phyloP scores from a whole-genome alignment of 2,329 filamentous ascomycete species.

The Grosmannia huntii region DNA sequence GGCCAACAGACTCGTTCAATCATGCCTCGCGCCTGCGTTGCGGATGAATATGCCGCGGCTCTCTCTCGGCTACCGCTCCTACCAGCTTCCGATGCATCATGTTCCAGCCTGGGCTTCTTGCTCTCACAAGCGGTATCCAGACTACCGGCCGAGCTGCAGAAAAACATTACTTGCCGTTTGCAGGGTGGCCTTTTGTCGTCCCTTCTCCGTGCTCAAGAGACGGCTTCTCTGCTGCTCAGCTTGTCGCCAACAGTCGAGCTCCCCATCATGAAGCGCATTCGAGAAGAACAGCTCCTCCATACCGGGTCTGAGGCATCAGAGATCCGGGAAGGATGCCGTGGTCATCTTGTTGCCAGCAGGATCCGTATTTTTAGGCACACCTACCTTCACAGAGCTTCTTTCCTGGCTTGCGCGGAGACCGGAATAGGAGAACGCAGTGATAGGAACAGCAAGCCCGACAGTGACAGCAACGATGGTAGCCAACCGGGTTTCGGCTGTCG shows the following conservation, averaged over 20 bases:
- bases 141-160: neutral
- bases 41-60: neutral
- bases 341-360: neutral
- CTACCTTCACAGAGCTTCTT: constrained; percentile 1
- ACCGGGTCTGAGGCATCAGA: neutral
- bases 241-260: neutral
- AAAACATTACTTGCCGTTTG: neutral
- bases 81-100: neutral
- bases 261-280: neutral
- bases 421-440: neutral
- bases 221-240: neutral
- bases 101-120: neutral
- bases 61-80: constrained; percentile 1
- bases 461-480: neutral
- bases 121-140: constrained; percentile 2
- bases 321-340: neutral
- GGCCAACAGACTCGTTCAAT: neutral
- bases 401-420: neutral
- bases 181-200: constrained; percentile 4
- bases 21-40: neutral
- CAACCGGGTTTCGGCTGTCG: neutral
- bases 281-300: neutral
- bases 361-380: constrained; percentile 4
- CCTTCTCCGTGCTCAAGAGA: constrained; percentile 5
- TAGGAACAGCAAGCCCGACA: neutral